Evolutionary conservation across 345 rosid genomes (phyloP), one percentile per base, ranked within the genome.

Genomic region (Corchorus capsularis): DNA sequence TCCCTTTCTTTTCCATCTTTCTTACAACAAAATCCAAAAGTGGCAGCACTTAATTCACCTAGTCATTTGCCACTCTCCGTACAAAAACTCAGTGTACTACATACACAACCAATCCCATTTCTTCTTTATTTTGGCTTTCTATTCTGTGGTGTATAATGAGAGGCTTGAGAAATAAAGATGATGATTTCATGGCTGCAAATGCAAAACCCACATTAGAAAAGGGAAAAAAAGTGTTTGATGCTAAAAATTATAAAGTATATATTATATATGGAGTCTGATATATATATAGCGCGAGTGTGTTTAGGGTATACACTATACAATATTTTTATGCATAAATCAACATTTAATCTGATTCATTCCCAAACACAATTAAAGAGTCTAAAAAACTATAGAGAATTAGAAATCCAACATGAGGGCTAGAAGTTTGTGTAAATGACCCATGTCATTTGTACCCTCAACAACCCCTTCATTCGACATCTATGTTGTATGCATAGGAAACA

Each of bases 401-500:
- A 13, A 34, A 10, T 45, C 13, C 16, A 65, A 11, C 6, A n/a
- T 3, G 20, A 17, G 45, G 32, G 27, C 27, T 27, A 17, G 41
- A 46, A 49, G 41, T n/a, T 64, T 16, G 32, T 17, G 43, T 16
- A 17, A 52, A 68, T 73, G 71, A 68, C 78, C 80, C 83, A 67
- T 62, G 50, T 22, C 57, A 19, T 11, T 7, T 81, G 82, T 78
- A 69, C 71, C 79, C 82, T 75, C 81, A 66, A 50, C 82, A 32
- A 9, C 77, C 83, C 39, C 41, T 19, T 72, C 34, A 67, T 71
- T 16, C 34, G 79, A 79, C 79, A 63, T 35, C 9, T 2, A 67
- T 81, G 86, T 69, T 68, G 61, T 63, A 11, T 63, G 45, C 81
- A 72, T 72, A 77, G 84, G 87, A 79, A 81, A 82, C 85, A 86